Evolutionary conservation across 768 basidiomycete genomes (phyloP), one percentile per base, ranked within the genome.

Genomic region (Suillus americanus): DNA sequence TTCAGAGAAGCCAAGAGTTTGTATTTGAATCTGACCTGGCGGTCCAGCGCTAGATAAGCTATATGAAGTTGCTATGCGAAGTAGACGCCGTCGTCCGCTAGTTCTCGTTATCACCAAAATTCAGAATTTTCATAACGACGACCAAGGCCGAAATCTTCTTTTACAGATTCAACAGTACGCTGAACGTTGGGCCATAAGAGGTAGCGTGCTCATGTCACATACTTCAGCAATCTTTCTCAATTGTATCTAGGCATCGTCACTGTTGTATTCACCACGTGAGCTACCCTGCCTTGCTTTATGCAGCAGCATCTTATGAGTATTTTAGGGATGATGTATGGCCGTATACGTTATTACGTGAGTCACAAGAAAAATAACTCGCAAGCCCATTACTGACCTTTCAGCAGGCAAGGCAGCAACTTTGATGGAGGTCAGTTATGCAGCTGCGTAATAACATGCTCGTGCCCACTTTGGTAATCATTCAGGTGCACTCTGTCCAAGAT

Each of bases 261-360:
- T 8, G 81, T 93, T 74, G 88, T 95, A 1, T 92, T 95, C 73
- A 88, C 80, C 77, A 86, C 87, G 87, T 91, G 70, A 75, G 85
- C 76, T 40, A 41, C 37, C 41, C 51, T 56, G 51, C 64, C 61
- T 62, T 59, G 66, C 63, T 53, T 57, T 60, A 48, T 46, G 57
- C 61, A 60, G 57, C 60, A 63, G 59, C 41, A 53, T 65, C 30
- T 64, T 70, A 61, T 70, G 67, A 70, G 64, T 66, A 67, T 35
- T 69, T 66, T 46, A 93, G 90, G 12, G 94, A 95, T 70, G 92
- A 95, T 72, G 92, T 90, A 74, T 95, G 91, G 88, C 89, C 89
- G 0, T 92, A 88, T 75, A 78, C 86, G 65, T 77, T 84, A 5
- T 83, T 92, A 82, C 82, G 88, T 86, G 75, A 62, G 85, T 80